These are phyloP conservation scores for Abelmoschus esculentus DNA, from an alignment of 345 rosid species.

Conservation along the genomic window DNA sequence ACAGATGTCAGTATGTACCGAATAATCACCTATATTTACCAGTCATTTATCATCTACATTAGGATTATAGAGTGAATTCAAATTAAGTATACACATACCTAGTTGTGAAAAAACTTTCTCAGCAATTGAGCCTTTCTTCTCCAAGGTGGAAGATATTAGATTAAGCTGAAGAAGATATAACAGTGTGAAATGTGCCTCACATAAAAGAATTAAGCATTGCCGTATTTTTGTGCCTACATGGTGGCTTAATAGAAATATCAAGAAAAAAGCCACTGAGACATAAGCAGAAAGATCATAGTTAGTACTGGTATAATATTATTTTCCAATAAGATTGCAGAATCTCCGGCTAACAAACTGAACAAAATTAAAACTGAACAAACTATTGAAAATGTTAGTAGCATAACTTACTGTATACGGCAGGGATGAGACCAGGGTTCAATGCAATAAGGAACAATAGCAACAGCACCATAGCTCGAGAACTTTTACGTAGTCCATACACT, in stretches of 20 bases:
- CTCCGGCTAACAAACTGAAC: neutral
- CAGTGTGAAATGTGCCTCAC: slow-evolving; percentile 16
- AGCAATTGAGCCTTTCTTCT: slow-evolving; percentile 4
- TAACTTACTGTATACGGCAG: slow-evolving; percentile 12
- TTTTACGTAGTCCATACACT: slow-evolving; percentile 9
- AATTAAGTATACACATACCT: neutral
- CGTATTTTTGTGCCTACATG: neutral
- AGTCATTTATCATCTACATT: neutral
- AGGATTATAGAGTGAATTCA: neutral
- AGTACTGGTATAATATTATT: slow-evolving; percentile 1
- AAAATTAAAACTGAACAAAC: neutral
- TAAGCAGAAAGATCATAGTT: slow-evolving; percentile 3
- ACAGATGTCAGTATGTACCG: neutral
- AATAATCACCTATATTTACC: neutral
- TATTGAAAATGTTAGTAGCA: neutral
- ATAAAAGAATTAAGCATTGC: slow-evolving; percentile 10
- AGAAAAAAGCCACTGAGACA: slow-evolving; percentile 10
- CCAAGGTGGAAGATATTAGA: slow-evolving; percentile 1
- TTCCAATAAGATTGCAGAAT: neutral
- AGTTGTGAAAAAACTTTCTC: slow-evolving; percentile 8
- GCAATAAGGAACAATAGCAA: slow-evolving; percentile 8
- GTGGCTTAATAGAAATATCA: slow-evolving; percentile 15
- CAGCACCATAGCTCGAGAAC: slow-evolving; percentile 4
- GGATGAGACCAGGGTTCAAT: slow-evolving; percentile 10
- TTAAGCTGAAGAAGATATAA: slow-evolving; percentile 14